Base-by-base conservation (phyloP, 108 stramenopile genomes). In the Ochromonas danica region DNA sequence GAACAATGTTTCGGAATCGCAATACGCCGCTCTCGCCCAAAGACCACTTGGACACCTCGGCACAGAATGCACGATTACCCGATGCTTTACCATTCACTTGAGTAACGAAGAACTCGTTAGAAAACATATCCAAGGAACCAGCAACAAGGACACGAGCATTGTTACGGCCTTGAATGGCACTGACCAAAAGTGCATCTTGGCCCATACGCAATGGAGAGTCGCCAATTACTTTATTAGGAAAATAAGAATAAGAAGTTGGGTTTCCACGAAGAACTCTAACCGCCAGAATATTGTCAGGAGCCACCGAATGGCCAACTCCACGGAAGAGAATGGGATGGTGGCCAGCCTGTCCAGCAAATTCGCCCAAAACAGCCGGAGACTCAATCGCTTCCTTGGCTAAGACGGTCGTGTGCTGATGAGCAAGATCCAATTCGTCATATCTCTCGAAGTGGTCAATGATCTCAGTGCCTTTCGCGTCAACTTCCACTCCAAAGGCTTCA, bases 61-160 rank as follows among this genome's bases (percentile, higher is more conserved):
- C 27, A 6, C 36, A 75, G 40, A 75, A 75, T 28, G 6, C 36
- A 3, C 40, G 25, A 60, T 75, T 75, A 22, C 72, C 72, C 10
- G 35, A n/a, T 35, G 36, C 25, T 40, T 70, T n/a, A 78, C 38
- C 78, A 83, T 43, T 79, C 80, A 74, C 2, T 38, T 39, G 61
- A 80, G 79, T 62, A 80, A 83, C 0, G 70, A 86, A 84, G 42
- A 79, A 86, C 6, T 78, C 41, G 62, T 87, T 83, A 51, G 81
- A 67, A 62, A 86, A 78, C 72, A 85, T 40, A 30, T 77, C 71
- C 1, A 81, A 40, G 0, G 85, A 86, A 0, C 87, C 87, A 25
- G 83, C 27, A 38, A 87, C 43, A 28, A 84, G 36, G 42, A 86
- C 81, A 14, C 87, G 85, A 35, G 85, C 82, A 80, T 87, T 87